Evolutionary conservation across 1,284 basidiomycete species (phyloP).

Genomic region (Neonothopanus nambi): DNA sequence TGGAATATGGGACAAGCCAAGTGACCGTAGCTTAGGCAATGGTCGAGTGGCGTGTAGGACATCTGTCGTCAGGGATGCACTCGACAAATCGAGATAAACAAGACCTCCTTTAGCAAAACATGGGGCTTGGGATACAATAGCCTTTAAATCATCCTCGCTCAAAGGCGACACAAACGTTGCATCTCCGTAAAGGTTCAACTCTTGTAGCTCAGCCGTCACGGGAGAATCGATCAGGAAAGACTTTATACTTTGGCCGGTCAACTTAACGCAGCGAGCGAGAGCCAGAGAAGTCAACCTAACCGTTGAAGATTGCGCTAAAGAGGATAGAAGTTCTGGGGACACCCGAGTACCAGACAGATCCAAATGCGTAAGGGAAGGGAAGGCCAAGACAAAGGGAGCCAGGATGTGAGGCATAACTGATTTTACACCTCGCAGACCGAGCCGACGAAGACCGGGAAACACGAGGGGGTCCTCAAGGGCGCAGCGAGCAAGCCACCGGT

Average conservation of each 20-base stretch:
- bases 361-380: slow-evolving; percentile 87
- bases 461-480: slow-evolving; percentile 48
- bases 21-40: slow-evolving; percentile 80
- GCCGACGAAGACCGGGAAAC: slow-evolving; percentile 80
- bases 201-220: slow-evolving; percentile 64
- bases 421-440: slow-evolving; percentile 85
- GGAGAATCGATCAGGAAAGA: slow-evolving; percentile 74
- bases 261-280: slow-evolving; percentile 84
- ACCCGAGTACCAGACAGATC: slow-evolving; percentile 87
- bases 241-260: slow-evolving; percentile 80
- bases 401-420: slow-evolving; percentile 75
- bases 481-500: slow-evolving; percentile 33
- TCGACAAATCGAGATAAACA: slow-evolving; percentile 89
- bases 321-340: slow-evolving; percentile 72
- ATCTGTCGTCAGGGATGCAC: slow-evolving; percentile 69
- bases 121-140: slow-evolving; percentile 76
- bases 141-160: slow-evolving; percentile 63
- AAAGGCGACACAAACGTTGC: slow-evolving; percentile 85
- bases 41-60: slow-evolving; percentile 60
- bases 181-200: slow-evolving; percentile 91
- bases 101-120: slow-evolving; percentile 80
- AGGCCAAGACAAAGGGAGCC: slow-evolving; percentile 80
- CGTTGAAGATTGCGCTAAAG: slow-evolving; percentile 63
- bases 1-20: slow-evolving; percentile 88
- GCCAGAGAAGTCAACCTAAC: slow-evolving; percentile 79